Evolutionary conservation across 257 asterid species (phyloP).

Genomic region (Solanum chaucha): DNA sequence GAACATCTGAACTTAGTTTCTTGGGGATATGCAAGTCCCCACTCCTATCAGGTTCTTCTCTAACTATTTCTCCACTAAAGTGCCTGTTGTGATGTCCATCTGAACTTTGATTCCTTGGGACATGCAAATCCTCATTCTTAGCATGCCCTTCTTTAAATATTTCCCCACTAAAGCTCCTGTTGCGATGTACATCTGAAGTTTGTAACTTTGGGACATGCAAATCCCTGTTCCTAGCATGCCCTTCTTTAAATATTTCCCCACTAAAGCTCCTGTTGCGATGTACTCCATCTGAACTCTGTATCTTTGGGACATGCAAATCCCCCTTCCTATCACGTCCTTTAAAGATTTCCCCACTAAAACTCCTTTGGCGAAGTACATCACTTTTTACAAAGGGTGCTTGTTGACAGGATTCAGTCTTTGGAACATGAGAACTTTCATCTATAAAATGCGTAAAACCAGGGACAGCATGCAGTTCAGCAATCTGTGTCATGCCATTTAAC

Average conservation of each 20-base stretch:
- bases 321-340: slow-evolving; percentile 18
- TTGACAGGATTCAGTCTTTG: slow-evolving; percentile 25
- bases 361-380: slow-evolving; percentile 35
- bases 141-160: slow-evolving; percentile 23
- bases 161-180: slow-evolving; percentile 37
- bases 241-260: slow-evolving; percentile 37
- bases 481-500: slow-evolving; percentile 42
- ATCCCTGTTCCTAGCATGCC: slow-evolving; percentile 9
- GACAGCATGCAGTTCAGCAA: slow-evolving; percentile 64
- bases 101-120: slow-evolving; percentile 12
- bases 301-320: slow-evolving; percentile 8
- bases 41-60: slow-evolving; percentile 18
- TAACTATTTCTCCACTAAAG: slow-evolving; percentile 42
- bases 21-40: slow-evolving; percentile 12
- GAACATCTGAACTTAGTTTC: slow-evolving; percentile 22
- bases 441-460: slow-evolving; percentile 64
- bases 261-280: slow-evolving; percentile 41
- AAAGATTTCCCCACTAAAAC: slow-evolving; percentile 39
- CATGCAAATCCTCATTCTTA: slow-evolving; percentile 11
- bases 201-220: slow-evolving; percentile 7
- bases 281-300: slow-evolving; percentile 16
- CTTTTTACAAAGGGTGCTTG: slow-evolving; percentile 27
- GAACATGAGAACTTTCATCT: slow-evolving; percentile 32
- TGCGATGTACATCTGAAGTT: slow-evolving; percentile 30
- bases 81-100: slow-evolving; percentile 25